Percentiles rank a stretch among this genome's conserved stretches.
phyloP scores from a whole-genome alignment of 2,329 filamentous ascomycete genomes.

The Xylariales sp. region DNA sequence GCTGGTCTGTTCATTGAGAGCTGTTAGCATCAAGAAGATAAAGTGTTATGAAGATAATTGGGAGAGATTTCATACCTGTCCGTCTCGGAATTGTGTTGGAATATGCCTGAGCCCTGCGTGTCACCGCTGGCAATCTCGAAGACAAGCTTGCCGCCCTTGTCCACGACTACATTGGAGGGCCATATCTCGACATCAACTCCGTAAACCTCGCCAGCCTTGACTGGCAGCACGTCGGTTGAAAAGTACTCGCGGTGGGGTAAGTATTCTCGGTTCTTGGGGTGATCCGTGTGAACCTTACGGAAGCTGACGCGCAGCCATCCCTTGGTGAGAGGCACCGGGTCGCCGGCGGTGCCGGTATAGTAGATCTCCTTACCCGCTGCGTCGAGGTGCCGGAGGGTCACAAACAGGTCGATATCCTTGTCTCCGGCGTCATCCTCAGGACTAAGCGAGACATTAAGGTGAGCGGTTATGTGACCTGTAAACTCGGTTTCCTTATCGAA shows the following conservation, averaged over 20 bases:
- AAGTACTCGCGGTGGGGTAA: constrained; percentile 57
- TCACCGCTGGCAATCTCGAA: constrained; percentile 43
- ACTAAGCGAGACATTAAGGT: constrained; percentile 60
- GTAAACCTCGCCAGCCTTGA: constrained; percentile 52
- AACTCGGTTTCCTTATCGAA: constrained; percentile 65
- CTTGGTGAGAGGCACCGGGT: constrained; percentile 58
- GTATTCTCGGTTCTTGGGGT: constrained; percentile 47
- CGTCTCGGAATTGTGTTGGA: constrained; percentile 36
- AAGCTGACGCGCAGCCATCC: constrained; percentile 59
- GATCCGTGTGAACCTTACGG: constrained; percentile 45
- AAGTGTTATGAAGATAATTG: no score
- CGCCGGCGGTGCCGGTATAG: constrained; percentile 63
- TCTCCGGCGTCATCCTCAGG: constrained; percentile 39
- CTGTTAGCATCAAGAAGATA: no score
- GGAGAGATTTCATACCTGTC: constrained; percentile 27
- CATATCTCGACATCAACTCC: constrained; percentile 59
- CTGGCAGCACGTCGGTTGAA: constrained; percentile 49
- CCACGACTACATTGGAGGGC: constrained; percentile 57
- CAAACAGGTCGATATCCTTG: constrained; percentile 58
- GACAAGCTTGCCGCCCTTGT: constrained; percentile 39
- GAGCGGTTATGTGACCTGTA: constrained; percentile 62
- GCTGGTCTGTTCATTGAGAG: constrained; percentile 22
- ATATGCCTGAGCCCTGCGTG: constrained; percentile 48
- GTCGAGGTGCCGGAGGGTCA: constrained; percentile 57
- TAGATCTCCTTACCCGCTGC: constrained; percentile 51